Percentiles rank a stretch among this genome's conserved stretches.
phyloP scores from a whole-genome alignment of 768 basidiomycete genomes.

The Asterophora parasitica region DNA sequence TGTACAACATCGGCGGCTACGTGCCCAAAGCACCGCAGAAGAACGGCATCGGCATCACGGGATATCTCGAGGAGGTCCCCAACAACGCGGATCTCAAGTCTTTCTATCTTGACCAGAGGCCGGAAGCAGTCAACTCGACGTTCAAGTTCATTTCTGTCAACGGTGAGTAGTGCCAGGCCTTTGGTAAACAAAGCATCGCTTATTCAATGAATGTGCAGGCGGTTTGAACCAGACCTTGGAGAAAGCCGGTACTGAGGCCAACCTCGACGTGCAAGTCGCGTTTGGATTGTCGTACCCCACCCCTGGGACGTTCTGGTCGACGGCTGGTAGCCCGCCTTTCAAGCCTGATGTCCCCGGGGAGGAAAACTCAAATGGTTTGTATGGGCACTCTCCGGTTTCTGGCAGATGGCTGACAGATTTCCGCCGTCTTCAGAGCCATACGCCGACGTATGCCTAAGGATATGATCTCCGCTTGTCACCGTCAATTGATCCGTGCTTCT shows the following conservation, averaged over 20 bases:
- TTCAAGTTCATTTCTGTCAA: conserved; percentile 53
- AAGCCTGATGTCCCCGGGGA: conserved; percentile 39
- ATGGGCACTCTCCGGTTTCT: too few species aligned
- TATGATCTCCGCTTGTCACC: too few species aligned
- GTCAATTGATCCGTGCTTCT: too few species aligned
- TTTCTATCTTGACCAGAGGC: conserved; percentile 46
- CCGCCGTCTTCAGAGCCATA: too few species aligned
- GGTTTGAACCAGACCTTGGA: conserved; percentile 52
- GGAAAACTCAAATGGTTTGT: conserved; percentile 34
- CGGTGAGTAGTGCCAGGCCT: conserved; percentile 29
- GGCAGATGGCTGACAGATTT: too few species aligned
- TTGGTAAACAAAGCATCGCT: too few species aligned
- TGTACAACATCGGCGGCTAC: too few species aligned
- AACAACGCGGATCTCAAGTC: conserved; percentile 46
- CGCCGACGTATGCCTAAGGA: too few species aligned
- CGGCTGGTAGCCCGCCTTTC: conserved; percentile 58
- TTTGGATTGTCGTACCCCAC: conserved; percentile 63
- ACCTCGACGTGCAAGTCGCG: conserved; percentile 64
- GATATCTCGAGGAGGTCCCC: too few species aligned
- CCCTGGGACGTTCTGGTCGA: conserved; percentile 55
- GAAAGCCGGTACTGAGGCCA: conserved; percentile 58
- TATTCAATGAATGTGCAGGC: conserved; percentile 29
- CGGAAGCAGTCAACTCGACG: conserved; percentile 42
- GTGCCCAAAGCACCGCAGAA: too few species aligned
- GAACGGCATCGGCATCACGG: too few species aligned